phyloP scores from a whole-genome alignment of 371 early-diverging fungal species.

The Mortierella sp. region DNA sequence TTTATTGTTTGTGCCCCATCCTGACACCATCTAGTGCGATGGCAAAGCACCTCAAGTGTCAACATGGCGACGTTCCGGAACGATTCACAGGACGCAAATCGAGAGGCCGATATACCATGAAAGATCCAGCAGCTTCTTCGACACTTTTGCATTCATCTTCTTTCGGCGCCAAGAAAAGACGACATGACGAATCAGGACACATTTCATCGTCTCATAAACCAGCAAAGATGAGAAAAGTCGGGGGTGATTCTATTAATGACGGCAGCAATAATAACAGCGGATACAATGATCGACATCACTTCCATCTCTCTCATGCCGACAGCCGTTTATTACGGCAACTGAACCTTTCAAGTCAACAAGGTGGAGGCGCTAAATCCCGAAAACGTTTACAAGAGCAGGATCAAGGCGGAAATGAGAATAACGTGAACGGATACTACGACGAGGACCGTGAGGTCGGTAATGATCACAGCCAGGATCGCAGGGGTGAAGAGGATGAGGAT shows the following conservation, averaged over 20 bases:
- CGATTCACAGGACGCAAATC: conserved; percentile 54
- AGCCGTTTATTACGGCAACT: conserved; percentile 8
- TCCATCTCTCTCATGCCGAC: conserved; percentile 16
- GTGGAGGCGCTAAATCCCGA: no score
- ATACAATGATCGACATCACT: conserved; percentile 11
- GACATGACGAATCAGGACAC: conserved; percentile 27
- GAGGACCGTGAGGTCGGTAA: conserved; percentile 1
- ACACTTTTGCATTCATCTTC: conserved; percentile 38
- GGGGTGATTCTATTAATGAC: conserved; percentile 1
- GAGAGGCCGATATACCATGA: conserved; percentile 53
- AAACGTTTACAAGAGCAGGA: neutral
- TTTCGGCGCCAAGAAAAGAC: conserved; percentile 37
- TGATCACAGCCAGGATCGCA: neutral
- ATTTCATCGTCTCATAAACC: conserved; percentile 17
- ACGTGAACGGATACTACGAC: neutral
- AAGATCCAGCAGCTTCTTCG: conserved; percentile 49
- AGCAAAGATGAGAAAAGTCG: conserved; percentile 37
- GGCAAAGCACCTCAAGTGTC: conserved; percentile 55
- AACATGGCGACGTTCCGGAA: conserved; percentile 54
- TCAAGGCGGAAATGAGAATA: neutral
- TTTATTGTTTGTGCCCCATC: neutral
- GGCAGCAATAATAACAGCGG: neutral
- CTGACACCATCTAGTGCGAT: conserved; percentile 27
- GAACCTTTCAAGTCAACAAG: conserved; percentile 18
- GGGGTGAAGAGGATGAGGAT: conserved; percentile 23